Base-by-base conservation (phyloP, 768 basidiomycete genomes). In the Rhizopogon rudus region DNA sequence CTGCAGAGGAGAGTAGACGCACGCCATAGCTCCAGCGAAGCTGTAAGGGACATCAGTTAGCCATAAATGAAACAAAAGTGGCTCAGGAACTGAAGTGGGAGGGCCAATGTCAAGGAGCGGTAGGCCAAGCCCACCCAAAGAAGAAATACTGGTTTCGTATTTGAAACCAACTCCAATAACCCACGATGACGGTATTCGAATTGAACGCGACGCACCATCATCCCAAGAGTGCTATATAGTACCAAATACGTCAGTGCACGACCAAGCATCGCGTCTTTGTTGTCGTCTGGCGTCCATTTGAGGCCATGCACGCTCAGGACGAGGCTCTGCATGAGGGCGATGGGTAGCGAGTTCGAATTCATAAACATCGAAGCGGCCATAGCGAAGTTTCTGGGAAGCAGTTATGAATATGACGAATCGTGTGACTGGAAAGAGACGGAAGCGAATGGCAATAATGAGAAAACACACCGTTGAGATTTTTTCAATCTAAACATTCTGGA, bases 21-120 rank as follows among this genome's bases (percentile, higher is more conserved):
- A 97, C 87, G 17, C 95, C 94, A 68, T 89, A 92, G 52, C 91
- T 94, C 90, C 95, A 98, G 14, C 95, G 87, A 31, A 97, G 72
- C 91, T 91, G 35, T 29, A 22, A 28, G 4, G 25, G 4, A 25
- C 25, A 53, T 55, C 12, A 8, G 10, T 28, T 40, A 52, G n/a
- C 16, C 3, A 4, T 5, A 25, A 9, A 20, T 14, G 31, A 9
- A 31, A 31, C 1, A 8, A 10, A 44, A 14, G 2, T 8, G 17
- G 46, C 31, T 33, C 6, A n/a, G 25, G n/a, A 45, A 16, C 10
- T 17, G 16, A 0, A 6, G n/a, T 49, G 5, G 20, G 14, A 33
- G 42, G 22, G 48, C 44, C 14, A 5, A 46, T 49, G 9, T 33
- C 40, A 29, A n/a, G 22, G 48, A 25, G 37, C 7, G 3, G 5